These are phyloP conservation scores for Aspergillus oerlinghausenensis DNA, from an alignment of 2,329 filamentous ascomycete genomes.

Conservation along the genomic window DNA sequence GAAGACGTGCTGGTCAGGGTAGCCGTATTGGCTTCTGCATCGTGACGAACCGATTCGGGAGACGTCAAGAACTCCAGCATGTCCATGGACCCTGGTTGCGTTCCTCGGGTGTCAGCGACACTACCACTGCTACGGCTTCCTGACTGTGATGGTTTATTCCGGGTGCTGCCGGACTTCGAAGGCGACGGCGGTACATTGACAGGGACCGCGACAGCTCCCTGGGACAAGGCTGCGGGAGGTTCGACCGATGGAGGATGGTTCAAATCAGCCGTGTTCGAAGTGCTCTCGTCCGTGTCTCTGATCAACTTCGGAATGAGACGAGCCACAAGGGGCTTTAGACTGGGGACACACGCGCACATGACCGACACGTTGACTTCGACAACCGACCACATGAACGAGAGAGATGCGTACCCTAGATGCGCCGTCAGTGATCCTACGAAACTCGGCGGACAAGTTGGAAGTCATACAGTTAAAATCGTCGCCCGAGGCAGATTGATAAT, in stretches of 20 bases:
- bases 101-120: not conserved
- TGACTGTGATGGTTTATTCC: slow-evolving; percentile 16
- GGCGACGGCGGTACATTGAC: not conserved
- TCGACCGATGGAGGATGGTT: not conserved
- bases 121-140: slow-evolving; percentile 12
- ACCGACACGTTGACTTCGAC: slow-evolving; percentile 90
- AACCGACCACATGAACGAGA: slow-evolving; percentile 89
- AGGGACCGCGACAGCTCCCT: slow-evolving; percentile 6
- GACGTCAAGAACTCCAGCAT: slow-evolving; percentile 53
- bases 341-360: slow-evolving; percentile 87
- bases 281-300: slow-evolving; percentile 40
- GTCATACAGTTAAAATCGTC: slow-evolving; percentile 51
- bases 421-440: not conserved
- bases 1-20: slow-evolving; percentile 33
- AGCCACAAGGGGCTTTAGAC: slow-evolving; percentile 78
- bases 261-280: slow-evolving; percentile 11
- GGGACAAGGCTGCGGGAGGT: slow-evolving; percentile 7
- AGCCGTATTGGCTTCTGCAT: slow-evolving; percentile 35
- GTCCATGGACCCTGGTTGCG: slow-evolving; percentile 12
- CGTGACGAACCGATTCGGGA: slow-evolving; percentile 37
- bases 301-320: slow-evolving; percentile 55
- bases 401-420: slow-evolving; percentile 69
- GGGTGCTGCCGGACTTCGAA: slow-evolving; percentile 10
- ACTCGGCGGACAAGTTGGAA: not conserved
- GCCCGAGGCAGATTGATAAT: slow-evolving; percentile 35